Evolutionary conservation across 73 alveolate species (phyloP).

Genomic region (Urostyla sp.): DNA sequence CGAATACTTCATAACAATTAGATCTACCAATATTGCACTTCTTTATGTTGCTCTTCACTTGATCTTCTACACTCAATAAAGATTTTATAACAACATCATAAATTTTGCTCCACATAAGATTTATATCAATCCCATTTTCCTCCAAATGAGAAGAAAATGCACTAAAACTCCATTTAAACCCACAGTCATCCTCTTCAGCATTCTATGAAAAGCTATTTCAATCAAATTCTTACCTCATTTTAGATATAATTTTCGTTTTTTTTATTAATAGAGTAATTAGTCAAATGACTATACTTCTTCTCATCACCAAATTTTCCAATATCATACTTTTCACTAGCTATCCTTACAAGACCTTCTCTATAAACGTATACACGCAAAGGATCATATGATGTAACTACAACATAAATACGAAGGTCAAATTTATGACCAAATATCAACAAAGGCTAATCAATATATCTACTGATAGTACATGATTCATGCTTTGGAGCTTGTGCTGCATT

Average conservation of each 20-base stretch:
- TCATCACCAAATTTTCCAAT: slow-evolving; percentile 17
- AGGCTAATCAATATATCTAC: slow-evolving; percentile 91
- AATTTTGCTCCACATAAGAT: slow-evolving; percentile 57
- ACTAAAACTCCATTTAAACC: slow-evolving; percentile 67
- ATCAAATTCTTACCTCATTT: slow-evolving; percentile 52
- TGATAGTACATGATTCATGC: slow-evolving; percentile 72
- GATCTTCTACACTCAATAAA: slow-evolving; percentile 45
- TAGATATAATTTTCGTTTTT: slow-evolving; percentile 82
- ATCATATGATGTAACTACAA: slow-evolving; percentile 85
- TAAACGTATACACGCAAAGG: slow-evolving; percentile 90
- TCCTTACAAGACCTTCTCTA: slow-evolving; percentile 95
- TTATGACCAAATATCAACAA: slow-evolving; percentile 87
- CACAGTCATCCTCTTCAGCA: slow-evolving; percentile 64
- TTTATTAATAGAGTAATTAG: slow-evolving; percentile 84
- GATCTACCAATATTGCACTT: background rate
- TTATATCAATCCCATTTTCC: slow-evolving; percentile 53
- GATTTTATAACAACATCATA: slow-evolving; percentile 61
- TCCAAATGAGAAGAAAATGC: slow-evolving; percentile 57
- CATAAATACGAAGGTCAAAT: slow-evolving; percentile 95
- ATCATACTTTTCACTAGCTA: slow-evolving; percentile 91
- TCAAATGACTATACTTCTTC: slow-evolving; percentile 77
- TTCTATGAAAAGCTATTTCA: slow-evolving; percentile 59
- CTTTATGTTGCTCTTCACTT: background rate
- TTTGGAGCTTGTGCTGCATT: slow-evolving; percentile 62
- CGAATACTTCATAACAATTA: slow-evolving; percentile 59